A percentile compares a stretch with the other conserved stretches of the same genome.
phyloP scores from a whole-genome alignment of 106 monocot genomes.

The Apostasia shenzhenica region DNA sequence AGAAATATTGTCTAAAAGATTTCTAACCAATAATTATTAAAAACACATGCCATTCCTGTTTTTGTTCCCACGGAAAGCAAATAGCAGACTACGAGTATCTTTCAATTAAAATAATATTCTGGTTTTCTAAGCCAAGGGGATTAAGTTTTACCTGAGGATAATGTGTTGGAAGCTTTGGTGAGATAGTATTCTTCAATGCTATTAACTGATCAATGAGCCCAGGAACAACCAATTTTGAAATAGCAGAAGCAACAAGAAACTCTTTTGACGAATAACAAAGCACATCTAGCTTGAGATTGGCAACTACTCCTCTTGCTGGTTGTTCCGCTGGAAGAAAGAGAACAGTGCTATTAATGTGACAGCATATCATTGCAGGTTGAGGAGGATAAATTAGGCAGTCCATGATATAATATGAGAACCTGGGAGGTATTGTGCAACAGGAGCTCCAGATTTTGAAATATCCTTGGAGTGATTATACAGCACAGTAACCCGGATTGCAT shows the following conservation, averaged over 20 bases:
- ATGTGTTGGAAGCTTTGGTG: slow-evolving; percentile 26
- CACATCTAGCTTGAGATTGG: slow-evolving; percentile 68
- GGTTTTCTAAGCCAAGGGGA: background rate
- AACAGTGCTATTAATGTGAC: background rate
- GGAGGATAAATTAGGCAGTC: background rate
- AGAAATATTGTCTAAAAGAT: too few relatives aligned
- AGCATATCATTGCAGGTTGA: background rate
- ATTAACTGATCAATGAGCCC: slow-evolving; percentile 66
- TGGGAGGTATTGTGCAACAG: slow-evolving; percentile 67
- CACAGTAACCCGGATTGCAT: slow-evolving; percentile 65
- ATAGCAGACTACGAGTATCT: background rate
- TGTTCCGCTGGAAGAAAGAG: slow-evolving; percentile 48
- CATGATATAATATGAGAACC: slow-evolving; percentile 28
- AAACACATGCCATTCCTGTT: too few relatives aligned
- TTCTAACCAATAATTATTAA: too few relatives aligned
- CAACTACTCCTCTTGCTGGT: slow-evolving; percentile 26
- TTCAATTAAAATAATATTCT: background rate
- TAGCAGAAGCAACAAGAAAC: slow-evolving; percentile 43
- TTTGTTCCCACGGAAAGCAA: too few relatives aligned
- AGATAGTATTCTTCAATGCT: slow-evolving; percentile 30
- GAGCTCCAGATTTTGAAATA: slow-evolving; percentile 25
- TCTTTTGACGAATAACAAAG: slow-evolving; percentile 82
- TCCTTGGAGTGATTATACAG: slow-evolving; percentile 58
- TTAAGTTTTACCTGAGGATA: slow-evolving; percentile 46
- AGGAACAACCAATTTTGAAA: slow-evolving; percentile 75